Evolutionary conservation across 805 yeast species (phyloP).

Genomic region (Yarrowia sp.): DNA sequence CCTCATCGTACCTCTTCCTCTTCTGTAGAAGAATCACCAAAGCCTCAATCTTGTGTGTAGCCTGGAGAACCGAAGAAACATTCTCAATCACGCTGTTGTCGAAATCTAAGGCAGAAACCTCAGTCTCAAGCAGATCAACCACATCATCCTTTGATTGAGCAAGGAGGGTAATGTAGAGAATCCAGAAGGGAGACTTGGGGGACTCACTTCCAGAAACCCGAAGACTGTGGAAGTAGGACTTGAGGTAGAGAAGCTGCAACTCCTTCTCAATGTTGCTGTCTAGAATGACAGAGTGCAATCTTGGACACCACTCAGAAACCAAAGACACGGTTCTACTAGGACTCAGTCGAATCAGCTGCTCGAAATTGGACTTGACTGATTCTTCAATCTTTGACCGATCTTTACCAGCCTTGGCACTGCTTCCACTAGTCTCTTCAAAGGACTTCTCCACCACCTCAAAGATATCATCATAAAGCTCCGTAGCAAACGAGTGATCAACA

Average conservation of each 20-base stretch:
- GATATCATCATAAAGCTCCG: slow-evolving; percentile 23
- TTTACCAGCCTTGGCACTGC: slow-evolving; percentile 44
- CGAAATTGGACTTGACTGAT: neutral
- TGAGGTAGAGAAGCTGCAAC: slow-evolving; percentile 16
- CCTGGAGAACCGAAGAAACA: neutral
- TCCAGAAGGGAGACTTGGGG: slow-evolving; percentile 9
- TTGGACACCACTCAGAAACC: slow-evolving; percentile 52
- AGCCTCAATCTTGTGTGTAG: slow-evolving; percentile 10
- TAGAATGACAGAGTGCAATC: slow-evolving; percentile 53
- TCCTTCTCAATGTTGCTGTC: slow-evolving; percentile 46
- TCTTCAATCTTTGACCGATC: slow-evolving; percentile 25
- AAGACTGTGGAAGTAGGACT: slow-evolving; percentile 23
- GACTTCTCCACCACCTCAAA: slow-evolving; percentile 43
- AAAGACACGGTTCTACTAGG: slow-evolving; percentile 41
- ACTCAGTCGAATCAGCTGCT: slow-evolving; percentile 25
- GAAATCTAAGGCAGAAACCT: slow-evolving; percentile 7
- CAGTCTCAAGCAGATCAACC: neutral
- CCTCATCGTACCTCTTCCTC: slow-evolving; percentile 20
- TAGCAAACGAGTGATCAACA: slow-evolving; percentile 57
- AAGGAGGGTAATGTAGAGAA: slow-evolving; percentile 2
- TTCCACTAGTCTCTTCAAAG: slow-evolving; percentile 33
- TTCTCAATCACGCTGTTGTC: slow-evolving; percentile 4
- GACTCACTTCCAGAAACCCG: slow-evolving; percentile 13
- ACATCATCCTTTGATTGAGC: slow-evolving; percentile 6
- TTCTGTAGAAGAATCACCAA: slow-evolving; percentile 4